These are phyloP conservation scores for Digitaria exilis DNA, from an alignment of 202 grass and related monocot species.

Conservation along the genomic window DNA sequence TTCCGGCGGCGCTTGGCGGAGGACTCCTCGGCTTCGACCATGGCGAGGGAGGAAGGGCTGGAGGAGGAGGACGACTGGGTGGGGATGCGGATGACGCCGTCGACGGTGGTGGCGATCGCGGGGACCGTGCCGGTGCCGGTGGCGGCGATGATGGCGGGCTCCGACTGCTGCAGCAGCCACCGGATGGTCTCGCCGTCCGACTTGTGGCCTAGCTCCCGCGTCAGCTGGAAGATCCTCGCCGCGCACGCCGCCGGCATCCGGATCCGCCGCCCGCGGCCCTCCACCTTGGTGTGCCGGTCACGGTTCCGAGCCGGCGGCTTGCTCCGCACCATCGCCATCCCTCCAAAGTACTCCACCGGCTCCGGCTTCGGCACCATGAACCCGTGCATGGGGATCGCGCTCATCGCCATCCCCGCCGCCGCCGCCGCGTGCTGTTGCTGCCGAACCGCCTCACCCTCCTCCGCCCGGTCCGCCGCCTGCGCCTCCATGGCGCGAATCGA, in stretches of 20 bases:
- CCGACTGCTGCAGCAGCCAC: constrained; percentile 89
- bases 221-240: constrained; percentile 92
- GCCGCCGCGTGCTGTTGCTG: background rate
- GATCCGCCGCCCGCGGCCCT: constrained; percentile 93
- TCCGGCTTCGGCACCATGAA: constrained; percentile 76
- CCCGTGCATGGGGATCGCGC: constrained; percentile 61
- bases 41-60: constrained; percentile 38
- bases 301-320: constrained; percentile 68
- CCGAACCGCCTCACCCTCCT: constrained; percentile 28
- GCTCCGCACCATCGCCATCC: constrained; percentile 47
- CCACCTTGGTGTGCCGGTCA: constrained; percentile 93
- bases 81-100: constrained; percentile 81
- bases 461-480: constrained; percentile 52
- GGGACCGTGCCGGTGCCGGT: constrained; percentile 84
- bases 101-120: constrained; percentile 76
- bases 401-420: constrained; percentile 31
- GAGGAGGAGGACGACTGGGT: constrained; percentile 65
- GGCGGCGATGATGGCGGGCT: constrained; percentile 86
- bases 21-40: constrained; percentile 39
- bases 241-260: constrained; percentile 91
- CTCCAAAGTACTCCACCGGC: constrained; percentile 72
- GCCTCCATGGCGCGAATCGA: constrained; percentile 53
- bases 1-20: constrained; percentile 72
- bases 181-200: constrained; percentile 93
- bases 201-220: constrained; percentile 89